A percentile compares a stretch with the other conserved stretches of the same genome.
Evolutionary conservation across 2,329 filamentous ascomycete species (phyloP).

Genomic region (Phaeosphaeriaceae sp.): DNA sequence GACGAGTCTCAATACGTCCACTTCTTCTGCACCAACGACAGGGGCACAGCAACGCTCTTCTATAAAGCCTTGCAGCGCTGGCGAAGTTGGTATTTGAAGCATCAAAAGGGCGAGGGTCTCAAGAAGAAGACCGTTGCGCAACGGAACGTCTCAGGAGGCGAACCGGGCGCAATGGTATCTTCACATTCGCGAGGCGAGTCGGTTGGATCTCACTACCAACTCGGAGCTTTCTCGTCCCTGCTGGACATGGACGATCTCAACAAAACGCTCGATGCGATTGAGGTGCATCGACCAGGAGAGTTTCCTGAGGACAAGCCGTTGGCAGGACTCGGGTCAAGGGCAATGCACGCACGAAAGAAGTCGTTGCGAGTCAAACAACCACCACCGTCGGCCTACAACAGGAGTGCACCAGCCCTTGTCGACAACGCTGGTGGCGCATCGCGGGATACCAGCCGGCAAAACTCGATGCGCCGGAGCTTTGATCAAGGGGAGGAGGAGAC

Average conservation of each 20-base stretch:
- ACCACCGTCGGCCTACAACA: conserved; percentile 44
- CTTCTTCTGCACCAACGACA: conserved; percentile 85
- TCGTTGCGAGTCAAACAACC: conserved; percentile 46
- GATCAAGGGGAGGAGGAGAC: conserved; percentile 45
- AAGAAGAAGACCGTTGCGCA: conserved; percentile 46
- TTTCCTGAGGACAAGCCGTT: conserved; percentile 37
- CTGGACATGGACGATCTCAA: conserved; percentile 68
- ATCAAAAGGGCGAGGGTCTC: conserved; percentile 68
- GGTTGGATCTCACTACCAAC: conserved; percentile 62
- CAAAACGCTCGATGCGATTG: conserved; percentile 44
- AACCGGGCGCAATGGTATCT: conserved; percentile 16
- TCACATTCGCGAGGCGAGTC: conserved; percentile 45
- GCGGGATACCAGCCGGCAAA: conserved; percentile 22
- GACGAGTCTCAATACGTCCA: conserved; percentile 88
- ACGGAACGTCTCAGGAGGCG: conserved; percentile 23
- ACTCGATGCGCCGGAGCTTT: conserved; percentile 29
- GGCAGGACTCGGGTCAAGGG: conserved; percentile 30
- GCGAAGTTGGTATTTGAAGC: conserved; percentile 91
- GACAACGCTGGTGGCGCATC: conserved; percentile 22
- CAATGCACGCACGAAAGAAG: conserved; percentile 45
- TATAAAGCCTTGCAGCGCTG: conserved; percentile 76
- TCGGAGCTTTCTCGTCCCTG: conserved; percentile 73
- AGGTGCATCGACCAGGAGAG: conserved; percentile 28
- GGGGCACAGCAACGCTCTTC: conserved; percentile 70
- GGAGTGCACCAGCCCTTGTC: conserved; percentile 20